Percentiles rank a stretch among this genome's conserved stretches.
phyloP scores from a whole-genome alignment of 345 rosid genomes.

The Lepidium didymum region DNA sequence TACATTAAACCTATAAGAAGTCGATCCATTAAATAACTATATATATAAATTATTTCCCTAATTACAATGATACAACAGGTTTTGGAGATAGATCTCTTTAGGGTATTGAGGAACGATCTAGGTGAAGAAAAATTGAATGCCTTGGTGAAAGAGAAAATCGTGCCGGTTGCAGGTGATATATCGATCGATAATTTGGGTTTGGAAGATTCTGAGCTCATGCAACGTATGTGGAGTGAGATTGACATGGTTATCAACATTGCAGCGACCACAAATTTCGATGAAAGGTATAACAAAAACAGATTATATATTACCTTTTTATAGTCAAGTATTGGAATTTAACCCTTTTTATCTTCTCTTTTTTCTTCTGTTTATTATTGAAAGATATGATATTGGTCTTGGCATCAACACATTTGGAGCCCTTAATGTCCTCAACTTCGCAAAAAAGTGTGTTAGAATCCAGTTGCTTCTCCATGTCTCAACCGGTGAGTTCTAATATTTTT shows the following conservation, averaged over 20 bases:
- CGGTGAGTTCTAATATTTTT: constrained; percentile 17
- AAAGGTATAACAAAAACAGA: constrained; percentile 36
- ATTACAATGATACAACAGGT: constrained; percentile 29
- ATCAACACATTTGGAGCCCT: constrained; percentile 31
- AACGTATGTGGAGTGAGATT: constrained; percentile 42
- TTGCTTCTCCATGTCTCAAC: constrained; percentile 35
- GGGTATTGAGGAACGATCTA: constrained; percentile 40
- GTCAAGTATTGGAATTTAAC: background rate
- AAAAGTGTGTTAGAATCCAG: constrained; percentile 23
- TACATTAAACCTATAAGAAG: background rate
- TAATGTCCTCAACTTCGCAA: constrained; percentile 30
- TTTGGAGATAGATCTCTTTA: constrained; percentile 53
- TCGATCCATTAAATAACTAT: background rate
- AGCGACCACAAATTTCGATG: constrained; percentile 73
- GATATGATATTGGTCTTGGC: constrained; percentile 31
- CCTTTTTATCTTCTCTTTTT: background rate
- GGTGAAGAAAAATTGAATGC: constrained; percentile 37
- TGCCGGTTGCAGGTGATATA: constrained; percentile 53
- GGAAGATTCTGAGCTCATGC: constrained; percentile 29
- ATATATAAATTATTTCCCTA: background rate
- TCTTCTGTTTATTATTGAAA: background rate
- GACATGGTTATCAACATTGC: constrained; percentile 61
- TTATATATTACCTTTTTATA: background rate
- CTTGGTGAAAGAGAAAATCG: constrained; percentile 43
- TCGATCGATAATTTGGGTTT: constrained; percentile 47